Conservation (phyloP, 2,329 filamentous ascomycete genomes). For the Fusarium scirpi region DNA sequence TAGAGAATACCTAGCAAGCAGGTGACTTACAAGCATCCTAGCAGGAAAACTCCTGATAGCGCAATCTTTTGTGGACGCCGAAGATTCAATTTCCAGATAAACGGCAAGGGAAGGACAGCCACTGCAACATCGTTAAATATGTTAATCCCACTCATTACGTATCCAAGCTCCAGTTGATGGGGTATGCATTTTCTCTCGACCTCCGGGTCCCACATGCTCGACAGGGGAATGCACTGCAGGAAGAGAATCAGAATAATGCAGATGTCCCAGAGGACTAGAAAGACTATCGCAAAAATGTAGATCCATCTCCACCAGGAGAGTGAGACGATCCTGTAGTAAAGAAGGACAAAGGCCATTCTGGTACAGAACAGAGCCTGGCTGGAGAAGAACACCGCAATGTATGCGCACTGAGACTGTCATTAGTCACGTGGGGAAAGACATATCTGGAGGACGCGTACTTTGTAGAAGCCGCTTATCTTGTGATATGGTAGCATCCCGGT, state of each 20-base stretch:
- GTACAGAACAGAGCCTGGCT: conserved; percentile 2
- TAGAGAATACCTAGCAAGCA: fast-evolving
- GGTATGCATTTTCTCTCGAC: conserved; percentile 12
- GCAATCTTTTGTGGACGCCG: conserved; percentile 24
- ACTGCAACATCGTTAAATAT: conserved; percentile 34
- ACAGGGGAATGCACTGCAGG: conserved; percentile 18
- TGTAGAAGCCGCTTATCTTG: not conserved
- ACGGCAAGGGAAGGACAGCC: conserved; percentile 20
- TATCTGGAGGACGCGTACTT: conserved; percentile 1
- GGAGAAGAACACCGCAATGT: conserved; percentile 23
- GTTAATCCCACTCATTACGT: conserved; percentile 8
- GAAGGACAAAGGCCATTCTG: conserved; percentile 36
- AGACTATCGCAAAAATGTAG: not conserved
- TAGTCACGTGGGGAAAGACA: not conserved
- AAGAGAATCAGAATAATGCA: conserved; percentile 10
- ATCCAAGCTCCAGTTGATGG: not conserved
- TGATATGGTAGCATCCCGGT: conserved; percentile 2
- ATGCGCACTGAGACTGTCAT: conserved; percentile 18
- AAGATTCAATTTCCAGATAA: conserved; percentile 30
- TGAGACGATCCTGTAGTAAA: conserved; percentile 32
- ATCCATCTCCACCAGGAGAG: conserved; percentile 19
- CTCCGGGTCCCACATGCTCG: conserved; percentile 14
- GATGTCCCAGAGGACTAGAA: conserved; percentile 17
- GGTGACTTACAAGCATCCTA: conserved; percentile 32
- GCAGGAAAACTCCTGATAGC: conserved; percentile 17